Percentiles rank a stretch among this genome's conserved stretches.
Conservation (phyloP, 441 rosid genomes). For the Cnidoscolus chayamansa region DNA sequence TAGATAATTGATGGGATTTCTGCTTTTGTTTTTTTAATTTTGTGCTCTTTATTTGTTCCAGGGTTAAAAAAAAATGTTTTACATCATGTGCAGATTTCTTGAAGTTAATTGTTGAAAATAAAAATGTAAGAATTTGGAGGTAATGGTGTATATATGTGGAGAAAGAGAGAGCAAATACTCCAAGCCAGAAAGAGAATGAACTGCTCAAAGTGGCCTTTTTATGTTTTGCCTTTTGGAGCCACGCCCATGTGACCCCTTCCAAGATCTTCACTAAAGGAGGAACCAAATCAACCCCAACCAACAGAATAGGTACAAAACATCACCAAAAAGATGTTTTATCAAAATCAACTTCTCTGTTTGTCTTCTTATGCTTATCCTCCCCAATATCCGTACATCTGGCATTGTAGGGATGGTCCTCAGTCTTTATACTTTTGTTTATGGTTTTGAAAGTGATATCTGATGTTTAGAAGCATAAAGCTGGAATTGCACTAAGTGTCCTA, state of each 20-base stretch:
- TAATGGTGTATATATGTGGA: too few relatives aligned
- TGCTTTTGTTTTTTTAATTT: too few relatives aligned
- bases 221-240: slow-evolving; percentile 1
- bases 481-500: background rate
- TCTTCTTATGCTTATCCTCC: background rate
- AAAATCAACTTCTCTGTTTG: background rate
- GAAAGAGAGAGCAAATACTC: background rate
- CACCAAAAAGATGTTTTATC: background rate
- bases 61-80: too few relatives aligned
- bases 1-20: background rate
- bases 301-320: slow-evolving; percentile 1
- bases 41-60: too few relatives aligned
- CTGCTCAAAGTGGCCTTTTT: background rate
- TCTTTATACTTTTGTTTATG: background rate
- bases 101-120: background rate
- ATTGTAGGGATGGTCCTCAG: background rate
- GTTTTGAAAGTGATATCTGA: background rate
- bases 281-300: background rate
- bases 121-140: background rate
- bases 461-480: background rate
- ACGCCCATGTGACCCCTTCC: slow-evolving; percentile 1
- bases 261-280: background rate
- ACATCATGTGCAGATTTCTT: background rate
- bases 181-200: background rate
- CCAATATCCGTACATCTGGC: background rate